Evolutionary conservation across 352 stramenopile species (phyloP).

Genomic region (Phytophthora agathidicida): DNA sequence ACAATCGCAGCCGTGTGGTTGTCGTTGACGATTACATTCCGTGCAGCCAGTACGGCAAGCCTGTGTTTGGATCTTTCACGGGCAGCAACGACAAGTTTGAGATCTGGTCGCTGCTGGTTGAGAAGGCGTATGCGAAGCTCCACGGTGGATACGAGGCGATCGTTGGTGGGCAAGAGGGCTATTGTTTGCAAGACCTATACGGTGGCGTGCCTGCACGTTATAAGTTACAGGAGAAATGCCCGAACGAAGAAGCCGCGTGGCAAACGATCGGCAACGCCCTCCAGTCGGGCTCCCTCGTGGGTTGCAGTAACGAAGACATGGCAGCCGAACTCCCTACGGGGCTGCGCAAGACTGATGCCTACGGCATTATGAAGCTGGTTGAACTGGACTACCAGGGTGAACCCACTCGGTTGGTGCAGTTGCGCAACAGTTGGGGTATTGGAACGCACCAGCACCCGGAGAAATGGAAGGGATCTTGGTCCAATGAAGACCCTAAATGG

Average conservation of each 20-base stretch:
- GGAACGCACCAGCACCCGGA: slow-evolving; percentile 62
- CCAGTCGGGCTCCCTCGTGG: slow-evolving; percentile 68
- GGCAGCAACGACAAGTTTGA: slow-evolving; percentile 87
- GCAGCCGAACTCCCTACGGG: slow-evolving; percentile 65
- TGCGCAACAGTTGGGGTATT: slow-evolving; percentile 85
- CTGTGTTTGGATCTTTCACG: slow-evolving; percentile 85
- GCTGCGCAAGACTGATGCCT: slow-evolving; percentile 71
- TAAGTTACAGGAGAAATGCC: slow-evolving; percentile 69
- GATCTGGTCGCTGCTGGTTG: slow-evolving; percentile 93
- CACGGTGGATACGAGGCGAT: slow-evolving; percentile 92
- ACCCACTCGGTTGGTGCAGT: slow-evolving; percentile 62
- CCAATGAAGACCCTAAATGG: slow-evolving; percentile 72
- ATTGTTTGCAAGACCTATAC: slow-evolving; percentile 79
- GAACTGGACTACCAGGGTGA: slow-evolving; percentile 71
- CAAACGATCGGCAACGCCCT: slow-evolving; percentile 49
- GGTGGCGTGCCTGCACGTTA: slow-evolving; percentile 72
- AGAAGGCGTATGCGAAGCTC: slow-evolving; percentile 96
- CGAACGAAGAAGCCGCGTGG: slow-evolving; percentile 67
- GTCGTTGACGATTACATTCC: slow-evolving; percentile 86
- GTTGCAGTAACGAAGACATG: slow-evolving; percentile 75
- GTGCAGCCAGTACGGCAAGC: slow-evolving; percentile 84
- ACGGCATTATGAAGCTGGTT: slow-evolving; percentile 79
- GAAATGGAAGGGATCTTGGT: slow-evolving; percentile 78
- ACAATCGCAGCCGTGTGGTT: slow-evolving; percentile 83
- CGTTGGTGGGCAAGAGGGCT: slow-evolving; percentile 84